phyloP scores from a whole-genome alignment of 495 filamentous ascomycete species.

The Aspergillus ostianus region DNA sequence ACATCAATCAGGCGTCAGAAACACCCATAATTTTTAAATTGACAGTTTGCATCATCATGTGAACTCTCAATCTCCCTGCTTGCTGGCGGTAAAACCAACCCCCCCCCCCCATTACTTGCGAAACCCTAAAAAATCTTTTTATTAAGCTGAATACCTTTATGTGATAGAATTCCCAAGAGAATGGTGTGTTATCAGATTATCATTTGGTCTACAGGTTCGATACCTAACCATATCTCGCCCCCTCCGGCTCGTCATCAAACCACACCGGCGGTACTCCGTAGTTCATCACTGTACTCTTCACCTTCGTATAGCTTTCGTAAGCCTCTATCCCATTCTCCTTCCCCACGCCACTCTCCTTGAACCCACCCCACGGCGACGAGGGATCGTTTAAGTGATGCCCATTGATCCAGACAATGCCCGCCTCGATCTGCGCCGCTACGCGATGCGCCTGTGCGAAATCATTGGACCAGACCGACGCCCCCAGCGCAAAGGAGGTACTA shows the following conservation, averaged over 20 bases:
- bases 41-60: too few species aligned
- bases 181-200: too few species aligned
- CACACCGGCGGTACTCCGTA: constrained; percentile 49
- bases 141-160: too few species aligned
- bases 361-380: constrained; percentile 59
- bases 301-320: constrained; percentile 56
- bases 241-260: constrained; percentile 43
- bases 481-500: constrained; percentile 49
- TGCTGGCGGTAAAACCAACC: too few species aligned
- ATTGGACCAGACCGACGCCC: constrained; percentile 58
- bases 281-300: constrained; percentile 59
- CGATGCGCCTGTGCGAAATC: constrained; percentile 58
- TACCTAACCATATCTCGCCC: constrained; percentile 47
- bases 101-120: too few species aligned
- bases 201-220: too few species aligned
- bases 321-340: constrained; percentile 59
- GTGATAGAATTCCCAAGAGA: too few species aligned
- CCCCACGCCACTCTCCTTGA: constrained; percentile 54
- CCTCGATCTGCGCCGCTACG: constrained; percentile 53
- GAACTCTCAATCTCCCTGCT: too few species aligned
- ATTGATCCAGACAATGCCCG: constrained; percentile 63
- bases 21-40: too few species aligned
- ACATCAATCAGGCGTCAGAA: too few species aligned
- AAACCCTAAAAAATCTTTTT: too few species aligned
- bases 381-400: constrained; percentile 61